Evolutionary conservation across 2,329 filamentous ascomycete genomes (phyloP), one percentile per base, ranked within the genome.

Genomic region (Exophiala alcalophila): DNA sequence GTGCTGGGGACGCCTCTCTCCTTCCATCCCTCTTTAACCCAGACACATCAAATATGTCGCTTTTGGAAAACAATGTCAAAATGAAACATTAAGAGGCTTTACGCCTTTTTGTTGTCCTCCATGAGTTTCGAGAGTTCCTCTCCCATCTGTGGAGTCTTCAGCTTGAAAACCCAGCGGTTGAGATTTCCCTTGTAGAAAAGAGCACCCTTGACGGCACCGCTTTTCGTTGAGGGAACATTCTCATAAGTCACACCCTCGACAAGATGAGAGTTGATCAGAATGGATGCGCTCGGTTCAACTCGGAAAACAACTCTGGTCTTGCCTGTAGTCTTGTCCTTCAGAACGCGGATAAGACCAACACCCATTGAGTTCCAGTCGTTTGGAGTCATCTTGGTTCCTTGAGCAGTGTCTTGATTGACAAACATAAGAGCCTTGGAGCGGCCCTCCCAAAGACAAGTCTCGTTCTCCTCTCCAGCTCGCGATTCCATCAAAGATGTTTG

Each of bases 241-340:
- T 55, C 44, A 16, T 48, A 72, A 5, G 73, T 67, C 57, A 76
- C 77, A 67, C 89, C 90, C 4, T 71, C 70, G 38, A 81, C 65
- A 34, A 90, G 63, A 14, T 71, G 64, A 54, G 82, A 78, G 66
- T 94, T 94, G 57, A 94, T 68, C 3, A 84, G 76, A 32, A 91
- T 71, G 26, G 83, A 77, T 11, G 87, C 87, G 50, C 81, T 76
- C 0, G 86, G 85, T 52, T 89, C 84, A n/a, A 79, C 78, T 35
- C 87, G 80, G 49, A 90, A 67, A 14, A 94, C 66, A 31, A 92
- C 68, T 27, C 87, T 79, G 3, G 81, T 76, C 19, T 75, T 72
- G 14, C 77, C 78, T 0, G 80, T 86, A 11, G 74, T 72, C 61
- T 86, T 84, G 67, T 91, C 76, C 64, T 84, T 83, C 49, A 94